Conservation (phyloP, 345 rosid species). For the Eucalyptus shirleyi region DNA sequence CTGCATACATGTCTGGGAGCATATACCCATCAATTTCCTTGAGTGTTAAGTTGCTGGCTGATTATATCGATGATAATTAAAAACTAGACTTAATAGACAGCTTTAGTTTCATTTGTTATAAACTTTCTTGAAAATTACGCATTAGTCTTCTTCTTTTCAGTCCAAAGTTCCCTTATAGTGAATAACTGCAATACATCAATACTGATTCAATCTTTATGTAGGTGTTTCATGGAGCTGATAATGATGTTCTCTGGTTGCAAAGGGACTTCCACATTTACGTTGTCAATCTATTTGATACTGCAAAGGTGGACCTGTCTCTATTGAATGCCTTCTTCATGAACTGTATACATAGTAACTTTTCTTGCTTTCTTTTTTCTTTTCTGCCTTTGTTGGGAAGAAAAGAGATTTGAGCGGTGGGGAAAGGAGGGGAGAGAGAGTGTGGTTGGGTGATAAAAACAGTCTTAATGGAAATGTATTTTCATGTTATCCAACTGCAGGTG, state of each 20-base stretch:
- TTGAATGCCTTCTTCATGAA: neutral
- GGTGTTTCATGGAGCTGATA: constrained; percentile 98
- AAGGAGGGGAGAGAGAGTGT: neutral
- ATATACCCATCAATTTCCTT: neutral
- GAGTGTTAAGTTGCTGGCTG: neutral
- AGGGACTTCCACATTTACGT: constrained; percentile 91
- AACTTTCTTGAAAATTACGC: neutral
- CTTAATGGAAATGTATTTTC: neutral
- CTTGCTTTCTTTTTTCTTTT: neutral
- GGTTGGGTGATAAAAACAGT: neutral
- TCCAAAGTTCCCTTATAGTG: neutral
- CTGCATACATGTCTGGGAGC: neutral
- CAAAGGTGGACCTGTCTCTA: constrained; percentile 43
- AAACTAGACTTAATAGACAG: neutral
- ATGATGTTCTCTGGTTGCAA: constrained; percentile 91
- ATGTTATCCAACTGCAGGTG: constrained; percentile 40
- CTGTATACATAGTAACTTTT: neutral
- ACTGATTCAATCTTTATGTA: neutral
- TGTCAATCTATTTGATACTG: constrained; percentile 90
- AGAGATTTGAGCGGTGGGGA: neutral
- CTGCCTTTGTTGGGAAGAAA: neutral
- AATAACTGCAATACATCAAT: neutral
- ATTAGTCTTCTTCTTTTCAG: neutral
- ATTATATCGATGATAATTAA: neutral
- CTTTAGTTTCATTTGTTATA: neutral